These are phyloP conservation scores for Rhizophagus clarus DNA, from an alignment of 192 early-diverging fungal species.

Conservation along the genomic window DNA sequence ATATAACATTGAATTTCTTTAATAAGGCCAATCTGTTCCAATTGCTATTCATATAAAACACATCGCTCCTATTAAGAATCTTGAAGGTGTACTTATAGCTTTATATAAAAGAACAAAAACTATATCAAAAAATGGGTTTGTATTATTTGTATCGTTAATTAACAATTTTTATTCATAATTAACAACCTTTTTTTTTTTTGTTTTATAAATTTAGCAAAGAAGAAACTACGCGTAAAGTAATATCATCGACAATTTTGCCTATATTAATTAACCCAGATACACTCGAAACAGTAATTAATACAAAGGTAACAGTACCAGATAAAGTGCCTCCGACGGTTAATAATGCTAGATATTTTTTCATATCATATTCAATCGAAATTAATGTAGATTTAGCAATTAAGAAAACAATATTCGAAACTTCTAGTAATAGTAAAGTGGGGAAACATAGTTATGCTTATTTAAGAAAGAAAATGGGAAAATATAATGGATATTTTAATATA, in stretches of 20 bases:
- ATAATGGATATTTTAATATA: conserved; percentile 2
- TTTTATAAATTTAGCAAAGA: not conserved
- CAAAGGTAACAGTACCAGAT: conserved; percentile 9
- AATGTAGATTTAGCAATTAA: conserved; percentile 10
- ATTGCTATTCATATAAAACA: conserved; percentile 13
- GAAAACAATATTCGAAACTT: conserved; percentile 14
- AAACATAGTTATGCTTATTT: not conserved
- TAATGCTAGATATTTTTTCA: not conserved
- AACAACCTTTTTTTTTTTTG: not conserved
- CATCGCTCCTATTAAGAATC: conserved; percentile 17
- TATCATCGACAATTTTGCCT: not conserved
- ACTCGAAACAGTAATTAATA: conserved; percentile 10
- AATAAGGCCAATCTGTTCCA: not conserved
- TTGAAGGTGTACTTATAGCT: conserved; percentile 2
- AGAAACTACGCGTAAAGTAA: not conserved
- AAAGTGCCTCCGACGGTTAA: conserved; percentile 3
- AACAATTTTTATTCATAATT: not conserved
- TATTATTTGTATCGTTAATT: too few relatives aligned
- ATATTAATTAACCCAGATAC: conserved; percentile 1
- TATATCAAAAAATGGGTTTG: not conserved
- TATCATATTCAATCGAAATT: conserved; percentile 14
- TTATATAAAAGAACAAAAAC: not conserved
- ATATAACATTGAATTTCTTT: not conserved
- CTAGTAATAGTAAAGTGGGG: not conserved
- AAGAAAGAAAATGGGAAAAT: conserved; percentile 5